Percentiles rank a stretch among this genome's conserved stretches.
Conservation (phyloP, 169 alveolate genomes). For the Prorocentrum cordatum region DNA sequence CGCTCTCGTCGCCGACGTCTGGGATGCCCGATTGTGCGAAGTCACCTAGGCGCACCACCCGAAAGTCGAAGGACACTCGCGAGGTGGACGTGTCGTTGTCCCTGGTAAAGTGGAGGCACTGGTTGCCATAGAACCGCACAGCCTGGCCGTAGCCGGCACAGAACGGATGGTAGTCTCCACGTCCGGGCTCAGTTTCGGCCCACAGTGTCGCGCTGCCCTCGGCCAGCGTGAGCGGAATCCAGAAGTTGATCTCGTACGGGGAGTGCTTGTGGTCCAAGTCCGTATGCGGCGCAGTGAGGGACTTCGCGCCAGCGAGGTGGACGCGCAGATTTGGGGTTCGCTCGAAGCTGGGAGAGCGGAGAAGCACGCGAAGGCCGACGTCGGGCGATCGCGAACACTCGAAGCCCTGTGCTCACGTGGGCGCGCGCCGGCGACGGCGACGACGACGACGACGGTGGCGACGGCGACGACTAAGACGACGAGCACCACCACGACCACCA, state of each 20-base stretch:
- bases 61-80: conserved; percentile 28
- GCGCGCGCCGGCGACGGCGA: too few species aligned
- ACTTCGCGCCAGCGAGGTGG: too few species aligned
- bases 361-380: too few species aligned
- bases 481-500: too few species aligned
- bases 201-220: conserved; percentile 14
- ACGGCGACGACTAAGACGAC: too few species aligned
- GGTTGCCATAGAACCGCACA: conserved; percentile 38
- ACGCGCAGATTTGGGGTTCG: too few species aligned
- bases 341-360: too few species aligned
- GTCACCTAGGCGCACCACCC: conserved; percentile 33
- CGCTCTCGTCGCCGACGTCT: background rate
- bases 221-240: conserved; percentile 18
- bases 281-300: too few species aligned
- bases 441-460: too few species aligned
- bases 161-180: conserved; percentile 15
- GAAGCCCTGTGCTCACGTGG: too few species aligned
- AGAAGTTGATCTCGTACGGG: conserved; percentile 35
- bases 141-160: conserved; percentile 15
- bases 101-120: conserved; percentile 21
- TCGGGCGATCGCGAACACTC: too few species aligned
- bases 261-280: too few species aligned
- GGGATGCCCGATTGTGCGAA: conserved; percentile 1
- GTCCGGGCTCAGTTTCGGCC: conserved; percentile 32
- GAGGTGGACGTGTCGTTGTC: background rate